Evolutionary conservation across 192 early-diverging fungal species (phyloP), one percentile per base, ranked within the genome.

Genomic region (Linnemannia exigua): DNA sequence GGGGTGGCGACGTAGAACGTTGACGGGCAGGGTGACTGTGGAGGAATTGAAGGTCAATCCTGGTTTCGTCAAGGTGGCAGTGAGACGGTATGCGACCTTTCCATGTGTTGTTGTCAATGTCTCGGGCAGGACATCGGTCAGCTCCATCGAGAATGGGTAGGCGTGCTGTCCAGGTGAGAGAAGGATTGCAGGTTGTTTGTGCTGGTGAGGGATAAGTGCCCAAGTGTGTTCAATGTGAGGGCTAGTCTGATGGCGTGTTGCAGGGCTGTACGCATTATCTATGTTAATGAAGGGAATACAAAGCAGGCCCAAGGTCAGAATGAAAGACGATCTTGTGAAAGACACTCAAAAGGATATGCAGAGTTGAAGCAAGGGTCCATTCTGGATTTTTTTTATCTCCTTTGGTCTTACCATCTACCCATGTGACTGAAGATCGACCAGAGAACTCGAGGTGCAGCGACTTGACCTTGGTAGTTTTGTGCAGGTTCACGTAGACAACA

Each of bases 41-140:
- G 77, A 73, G 11, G 78, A 68, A 28, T 75, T 46, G 70, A 86
- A 86, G 14, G 74, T 77, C 48, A 86, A 48, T 15, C 84, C 84
- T 20, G 84, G 75, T 38, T 77, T 79, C 15, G 68, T 76, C 28
- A 86, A 33, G 12, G 67, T 79, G 2, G 88, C 88, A 6, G 67
- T 79, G 25, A 89, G 75, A 19, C 76, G 74, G 46, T 89, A 89
- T 14, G 38, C 22, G 20, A 89, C 79, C 36, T 75, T 84, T 54
- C 84, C 84, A 35, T 81, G 80, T 38, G 70, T 70, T 38, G 80
- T 80, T 1, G 72, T 70, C 22, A 89, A 33, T 14, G 81, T 75
- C 68, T 87, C 88, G 6, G 88, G 84, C 12, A 89, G 37, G 5
- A 70, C 84, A 25, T 87, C 84, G 2, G 88, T 79, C 47, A 89